Evolutionary conservation across 768 basidiomycete species (phyloP).

Genomic region (Auricularia cornea): DNA sequence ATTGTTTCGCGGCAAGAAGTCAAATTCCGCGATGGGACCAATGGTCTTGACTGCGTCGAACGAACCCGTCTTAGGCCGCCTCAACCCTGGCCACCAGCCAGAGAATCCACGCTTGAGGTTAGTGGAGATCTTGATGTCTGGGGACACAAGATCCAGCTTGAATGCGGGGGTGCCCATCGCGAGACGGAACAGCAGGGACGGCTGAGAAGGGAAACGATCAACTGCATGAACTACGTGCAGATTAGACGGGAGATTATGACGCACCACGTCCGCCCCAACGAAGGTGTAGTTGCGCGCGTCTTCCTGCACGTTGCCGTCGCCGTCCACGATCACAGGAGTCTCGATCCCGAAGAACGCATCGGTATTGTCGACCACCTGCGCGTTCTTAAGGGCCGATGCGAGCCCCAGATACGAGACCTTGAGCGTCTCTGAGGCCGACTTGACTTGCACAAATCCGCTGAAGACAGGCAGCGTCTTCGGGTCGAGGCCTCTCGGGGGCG

Average conservation of each 20-base stretch:
- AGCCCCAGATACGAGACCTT: constrained; percentile 43
- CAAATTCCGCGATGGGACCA: background rate
- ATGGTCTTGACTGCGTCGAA: background rate
- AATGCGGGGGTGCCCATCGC: constrained; percentile 3
- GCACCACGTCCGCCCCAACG: constrained; percentile 21
- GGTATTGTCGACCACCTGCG: constrained; percentile 45
- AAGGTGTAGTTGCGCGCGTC: constrained; percentile 41
- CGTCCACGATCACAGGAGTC: constrained; percentile 36
- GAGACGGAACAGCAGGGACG: constrained; percentile 18
- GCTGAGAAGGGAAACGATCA: constrained; percentile 1
- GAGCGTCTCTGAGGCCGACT: constrained; percentile 21
- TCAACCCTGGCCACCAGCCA: background rate
- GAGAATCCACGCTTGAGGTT: background rate
- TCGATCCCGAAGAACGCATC: constrained; percentile 36
- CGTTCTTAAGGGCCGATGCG: constrained; percentile 35
- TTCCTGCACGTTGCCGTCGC: constrained; percentile 31
- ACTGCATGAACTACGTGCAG: background rate
- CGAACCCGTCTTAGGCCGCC: background rate
- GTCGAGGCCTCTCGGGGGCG: constrained; percentile 35
- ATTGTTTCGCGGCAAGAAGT: background rate
- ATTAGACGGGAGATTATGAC: background rate
- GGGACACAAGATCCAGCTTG: constrained; percentile 5
- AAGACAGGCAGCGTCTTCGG: constrained; percentile 44
- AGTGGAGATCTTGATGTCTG: background rate
- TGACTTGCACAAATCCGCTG: constrained; percentile 45